A percentile compares a stretch with the other conserved stretches of the same genome.
phyloP scores from a whole-genome alignment of 768 basidiomycete species.

The Tephrocybe sp. region DNA sequence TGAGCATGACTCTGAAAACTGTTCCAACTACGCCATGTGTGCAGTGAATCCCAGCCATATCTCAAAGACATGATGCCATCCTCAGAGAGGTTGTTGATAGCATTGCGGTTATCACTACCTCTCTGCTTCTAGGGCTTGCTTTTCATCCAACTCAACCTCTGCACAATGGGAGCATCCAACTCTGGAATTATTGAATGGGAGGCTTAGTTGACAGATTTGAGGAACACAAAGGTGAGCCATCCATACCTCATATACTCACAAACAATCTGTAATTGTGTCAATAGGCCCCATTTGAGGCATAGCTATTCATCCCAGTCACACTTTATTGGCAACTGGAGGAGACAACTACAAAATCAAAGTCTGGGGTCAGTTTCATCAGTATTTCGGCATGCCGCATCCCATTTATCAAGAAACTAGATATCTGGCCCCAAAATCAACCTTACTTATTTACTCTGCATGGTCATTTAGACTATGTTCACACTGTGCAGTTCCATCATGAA shows the following conservation, averaged over 20 bases:
- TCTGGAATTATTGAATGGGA: slow-evolving; percentile 99
- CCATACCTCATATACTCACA: neutral
- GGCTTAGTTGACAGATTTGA: slow-evolving; percentile 97
- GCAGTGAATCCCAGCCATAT: slow-evolving; percentile 97
- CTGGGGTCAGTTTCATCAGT: slow-evolving; percentile 71
- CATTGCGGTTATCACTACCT: slow-evolving; percentile 62
- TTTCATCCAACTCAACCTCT: slow-evolving; percentile 95
- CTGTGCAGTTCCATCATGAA: slow-evolving; percentile 97
- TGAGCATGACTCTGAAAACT: slow-evolving; percentile 88
- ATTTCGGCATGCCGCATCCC: slow-evolving; percentile 8
- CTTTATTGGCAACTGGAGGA: slow-evolving; percentile 89
- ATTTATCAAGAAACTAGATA: slow-evolving; percentile 50
- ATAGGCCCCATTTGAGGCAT: slow-evolving; percentile 93
- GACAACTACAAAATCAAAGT: slow-evolving; percentile 99
- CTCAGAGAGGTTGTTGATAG: slow-evolving; percentile 96
- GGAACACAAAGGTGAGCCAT: slow-evolving; percentile 88
- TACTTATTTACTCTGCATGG: slow-evolving; percentile 92
- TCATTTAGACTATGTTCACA: slow-evolving; percentile 96
- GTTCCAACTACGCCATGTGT: slow-evolving; percentile 98
- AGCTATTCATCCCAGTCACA: slow-evolving; percentile 93
- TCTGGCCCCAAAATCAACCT: slow-evolving; percentile 82
- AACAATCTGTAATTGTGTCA: slow-evolving; percentile 15
- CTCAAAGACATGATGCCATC: slow-evolving; percentile 87
- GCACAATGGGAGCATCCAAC: slow-evolving; percentile 96
- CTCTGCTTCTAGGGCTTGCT: slow-evolving; percentile 74